phyloP scores from a whole-genome alignment of 1,284 basidiomycete species.

The Melampsora abietis-canadensis region DNA sequence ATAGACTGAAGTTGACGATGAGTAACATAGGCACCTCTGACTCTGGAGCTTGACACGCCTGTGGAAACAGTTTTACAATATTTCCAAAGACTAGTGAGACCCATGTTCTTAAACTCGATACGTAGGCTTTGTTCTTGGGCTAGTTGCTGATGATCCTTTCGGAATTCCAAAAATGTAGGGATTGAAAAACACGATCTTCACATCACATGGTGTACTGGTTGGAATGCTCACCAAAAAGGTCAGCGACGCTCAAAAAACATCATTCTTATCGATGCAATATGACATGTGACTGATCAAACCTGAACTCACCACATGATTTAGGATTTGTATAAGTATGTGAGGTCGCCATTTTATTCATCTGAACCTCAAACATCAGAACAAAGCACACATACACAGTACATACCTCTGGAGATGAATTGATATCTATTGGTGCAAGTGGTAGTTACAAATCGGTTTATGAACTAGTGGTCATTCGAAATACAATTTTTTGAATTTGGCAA shows the following conservation, averaged over 20 bases:
- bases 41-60: constrained; percentile 65
- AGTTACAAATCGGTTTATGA: no score
- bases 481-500: no score
- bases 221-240: constrained; percentile 67
- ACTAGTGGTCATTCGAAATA: no score
- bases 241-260: neutral
- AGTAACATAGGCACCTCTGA: constrained; percentile 63
- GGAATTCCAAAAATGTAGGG: constrained; percentile 56
- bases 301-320: neutral
- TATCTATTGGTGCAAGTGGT: no score
- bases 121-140: constrained; percentile 10
- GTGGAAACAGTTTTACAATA: constrained; percentile 67
- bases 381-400: neutral
- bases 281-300: neutral
- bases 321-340: constrained; percentile 31
- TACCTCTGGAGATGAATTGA: neutral
- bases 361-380: neutral
- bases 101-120: constrained; percentile 5
- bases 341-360: constrained; percentile 30
- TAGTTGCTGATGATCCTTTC: neutral
- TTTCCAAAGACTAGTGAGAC: constrained; percentile 67
- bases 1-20: constrained; percentile 55
- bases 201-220: constrained; percentile 61
- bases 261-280: neutral
- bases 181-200: constrained; percentile 66